phyloP scores from a whole-genome alignment of 2,329 filamentous ascomycete species.

The Byssothecium circinans region DNA sequence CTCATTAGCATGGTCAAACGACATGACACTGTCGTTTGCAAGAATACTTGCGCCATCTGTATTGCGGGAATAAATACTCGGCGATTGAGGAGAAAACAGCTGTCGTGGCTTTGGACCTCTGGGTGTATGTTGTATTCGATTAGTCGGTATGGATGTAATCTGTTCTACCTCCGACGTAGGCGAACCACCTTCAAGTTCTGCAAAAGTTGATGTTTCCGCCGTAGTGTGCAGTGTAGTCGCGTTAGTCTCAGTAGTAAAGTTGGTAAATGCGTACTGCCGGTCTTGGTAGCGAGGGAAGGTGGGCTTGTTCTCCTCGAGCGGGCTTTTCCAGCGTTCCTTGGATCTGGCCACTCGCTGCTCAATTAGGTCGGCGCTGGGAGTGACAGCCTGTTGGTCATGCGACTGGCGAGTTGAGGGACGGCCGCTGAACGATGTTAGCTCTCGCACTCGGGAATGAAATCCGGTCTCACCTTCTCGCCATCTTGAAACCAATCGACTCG shows the following conservation, averaged over 20 bases:
- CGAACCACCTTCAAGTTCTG: slow-evolving; percentile 6
- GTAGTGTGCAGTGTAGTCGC: slow-evolving; percentile 1
- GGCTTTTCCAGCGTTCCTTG: slow-evolving; percentile 47
- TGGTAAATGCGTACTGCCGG: neutral
- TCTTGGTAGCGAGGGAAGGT: slow-evolving; percentile 1
- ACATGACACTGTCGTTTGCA: slow-evolving; percentile 39
- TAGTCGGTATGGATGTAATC: neutral
- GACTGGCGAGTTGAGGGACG: neutral
- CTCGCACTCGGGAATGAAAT: neutral
- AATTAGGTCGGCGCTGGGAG: slow-evolving; percentile 45
- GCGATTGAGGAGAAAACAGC: slow-evolving; percentile 43
- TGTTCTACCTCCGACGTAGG: neutral
- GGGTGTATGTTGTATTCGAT: slow-evolving; percentile 3
- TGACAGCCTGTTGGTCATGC: slow-evolving; percentile 11
- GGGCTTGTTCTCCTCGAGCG: slow-evolving; percentile 38
- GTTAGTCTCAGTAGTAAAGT: neutral
- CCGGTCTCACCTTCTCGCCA: slow-evolving; percentile 5
- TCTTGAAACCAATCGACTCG: slow-evolving; percentile 7
- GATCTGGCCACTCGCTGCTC: slow-evolving; percentile 42
- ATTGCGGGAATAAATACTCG: slow-evolving; percentile 51
- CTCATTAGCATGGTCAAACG: slow-evolving; percentile 17
- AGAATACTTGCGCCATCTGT: slow-evolving; percentile 44
- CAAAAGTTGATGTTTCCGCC: neutral
- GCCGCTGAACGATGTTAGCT: neutral
- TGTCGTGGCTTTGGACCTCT: slow-evolving; percentile 12